A percentile compares a stretch with the other conserved stretches of the same genome.
phyloP scores from a whole-genome alignment of 2,329 filamentous ascomycete genomes.

The Fusarium hostae region DNA sequence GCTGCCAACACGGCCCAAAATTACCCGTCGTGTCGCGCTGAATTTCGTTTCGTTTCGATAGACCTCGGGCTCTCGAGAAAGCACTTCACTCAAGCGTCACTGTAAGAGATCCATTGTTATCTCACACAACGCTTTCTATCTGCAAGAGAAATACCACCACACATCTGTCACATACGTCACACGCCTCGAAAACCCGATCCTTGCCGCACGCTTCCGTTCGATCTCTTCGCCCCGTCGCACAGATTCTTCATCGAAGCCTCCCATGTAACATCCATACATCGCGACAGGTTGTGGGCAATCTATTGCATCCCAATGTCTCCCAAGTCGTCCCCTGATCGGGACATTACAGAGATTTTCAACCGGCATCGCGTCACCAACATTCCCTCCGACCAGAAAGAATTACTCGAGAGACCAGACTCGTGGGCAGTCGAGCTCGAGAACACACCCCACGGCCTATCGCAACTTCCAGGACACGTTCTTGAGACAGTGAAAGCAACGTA shows the following conservation, averaged over 20 bases:
- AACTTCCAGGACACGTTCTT: constrained; percentile 52
- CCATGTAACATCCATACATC: constrained; percentile 39
- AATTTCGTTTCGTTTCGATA: constrained; percentile 15
- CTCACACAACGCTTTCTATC: not conserved
- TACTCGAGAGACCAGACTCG: constrained; percentile 51
- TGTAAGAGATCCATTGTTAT: not conserved
- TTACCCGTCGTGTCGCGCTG: constrained; percentile 38
- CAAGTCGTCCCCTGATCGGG: constrained; percentile 37
- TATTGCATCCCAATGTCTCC: constrained; percentile 44
- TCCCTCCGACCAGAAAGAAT: constrained; percentile 52
- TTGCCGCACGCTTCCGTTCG: not conserved
- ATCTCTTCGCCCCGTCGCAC: constrained; percentile 2
- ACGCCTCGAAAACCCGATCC: not conserved
- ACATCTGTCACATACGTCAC: not conserved
- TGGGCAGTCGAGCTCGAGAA: constrained; percentile 50
- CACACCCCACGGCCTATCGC: constrained; percentile 40
- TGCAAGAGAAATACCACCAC: not conserved
- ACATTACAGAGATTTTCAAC: constrained; percentile 40
- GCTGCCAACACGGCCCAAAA: constrained; percentile 31
- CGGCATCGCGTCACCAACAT: constrained; percentile 48
- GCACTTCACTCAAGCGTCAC: constrained; percentile 9
- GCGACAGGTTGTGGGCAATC: constrained; percentile 25
- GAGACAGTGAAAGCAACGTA: constrained; percentile 46
- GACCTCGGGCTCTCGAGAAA: not conserved
- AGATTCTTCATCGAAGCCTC: constrained; percentile 12